Conservation (phyloP, 2,329 filamentous ascomycete species). For the Cercospora sp. region DNA sequence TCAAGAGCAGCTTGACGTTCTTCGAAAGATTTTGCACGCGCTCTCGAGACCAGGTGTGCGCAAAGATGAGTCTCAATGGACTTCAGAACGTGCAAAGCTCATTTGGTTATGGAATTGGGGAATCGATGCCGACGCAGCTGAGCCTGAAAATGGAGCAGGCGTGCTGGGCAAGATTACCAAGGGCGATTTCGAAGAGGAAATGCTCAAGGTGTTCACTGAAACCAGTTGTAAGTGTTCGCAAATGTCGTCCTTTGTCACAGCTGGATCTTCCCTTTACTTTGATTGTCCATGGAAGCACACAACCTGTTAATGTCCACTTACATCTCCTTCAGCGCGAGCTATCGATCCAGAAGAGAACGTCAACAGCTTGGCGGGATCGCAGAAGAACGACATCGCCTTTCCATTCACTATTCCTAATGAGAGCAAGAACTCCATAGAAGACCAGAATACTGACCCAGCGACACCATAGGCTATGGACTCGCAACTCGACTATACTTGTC, state of each 20-base stretch:
- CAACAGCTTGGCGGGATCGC: slow-evolving; percentile 22
- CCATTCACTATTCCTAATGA: slow-evolving; percentile 27
- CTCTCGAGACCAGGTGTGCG: slow-evolving; percentile 49
- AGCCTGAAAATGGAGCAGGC: slow-evolving; percentile 46
- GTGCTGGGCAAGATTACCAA: slow-evolving; percentile 59
- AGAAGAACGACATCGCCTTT: slow-evolving; percentile 24
- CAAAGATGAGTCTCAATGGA: slow-evolving; percentile 64
- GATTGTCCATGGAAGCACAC: neutral
- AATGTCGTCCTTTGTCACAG: neutral
- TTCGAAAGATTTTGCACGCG: slow-evolving; percentile 59
- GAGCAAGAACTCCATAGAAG: slow-evolving; percentile 11
- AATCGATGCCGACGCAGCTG: slow-evolving; percentile 46
- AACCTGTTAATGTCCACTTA: slow-evolving; percentile 16
- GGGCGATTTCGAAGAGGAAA: slow-evolving; percentile 66
- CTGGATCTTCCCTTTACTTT: neutral
- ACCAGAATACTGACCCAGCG: slow-evolving; percentile 25
- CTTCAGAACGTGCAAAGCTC: slow-evolving; percentile 61
- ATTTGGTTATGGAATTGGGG: slow-evolving; percentile 76
- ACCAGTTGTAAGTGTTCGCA: slow-evolving; percentile 36
- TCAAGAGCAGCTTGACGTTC: slow-evolving; percentile 63
- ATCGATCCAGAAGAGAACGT: slow-evolving; percentile 30
- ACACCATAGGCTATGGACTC: slow-evolving; percentile 58
- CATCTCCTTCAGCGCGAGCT: slow-evolving; percentile 27
- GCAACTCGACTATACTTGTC: slow-evolving; percentile 60
- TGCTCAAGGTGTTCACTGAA: slow-evolving; percentile 66